phyloP scores from a whole-genome alignment of 805 yeast species.

The Kodamaea nitidulidarum region DNA sequence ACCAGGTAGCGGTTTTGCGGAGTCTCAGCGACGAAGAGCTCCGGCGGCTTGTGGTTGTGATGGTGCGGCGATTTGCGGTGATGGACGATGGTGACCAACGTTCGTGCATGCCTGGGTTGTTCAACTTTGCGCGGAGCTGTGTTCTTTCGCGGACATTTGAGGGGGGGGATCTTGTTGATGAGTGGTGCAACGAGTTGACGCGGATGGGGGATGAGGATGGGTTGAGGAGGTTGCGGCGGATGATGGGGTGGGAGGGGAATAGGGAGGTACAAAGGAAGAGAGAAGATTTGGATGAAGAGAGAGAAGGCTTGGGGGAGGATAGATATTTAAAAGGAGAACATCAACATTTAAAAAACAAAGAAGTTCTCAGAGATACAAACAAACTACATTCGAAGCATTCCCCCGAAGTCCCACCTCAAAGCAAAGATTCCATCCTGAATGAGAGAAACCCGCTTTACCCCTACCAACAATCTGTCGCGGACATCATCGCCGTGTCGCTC shows the following conservation, averaged over 20 bases:
- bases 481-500: constrained; percentile 32
- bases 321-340: no score
- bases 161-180: constrained; percentile 18
- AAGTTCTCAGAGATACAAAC: no score
- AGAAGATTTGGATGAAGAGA: no score
- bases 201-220: constrained; percentile 39
- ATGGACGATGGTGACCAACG: constrained; percentile 5
- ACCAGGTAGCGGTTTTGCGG: constrained; percentile 31
- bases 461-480: constrained; percentile 11
- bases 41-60: constrained; percentile 14
- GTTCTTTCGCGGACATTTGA: constrained; percentile 15
- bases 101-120: constrained; percentile 21
- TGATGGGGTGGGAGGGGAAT: no score
- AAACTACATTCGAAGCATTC: no score
- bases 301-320: no score
- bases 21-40: constrained; percentile 31
- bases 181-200: constrained; percentile 28
- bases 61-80: constrained; percentile 2
- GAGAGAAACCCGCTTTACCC: no score
- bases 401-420: no score
- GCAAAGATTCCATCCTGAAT: no score
- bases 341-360: no score
- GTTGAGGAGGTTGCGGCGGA: constrained; percentile 15
- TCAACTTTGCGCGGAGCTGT: constrained; percentile 30
- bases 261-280: no score